Base-by-base conservation (phyloP, 2,329 filamentous ascomycete genomes). In the Pseudocercospora eumusae region DNA sequence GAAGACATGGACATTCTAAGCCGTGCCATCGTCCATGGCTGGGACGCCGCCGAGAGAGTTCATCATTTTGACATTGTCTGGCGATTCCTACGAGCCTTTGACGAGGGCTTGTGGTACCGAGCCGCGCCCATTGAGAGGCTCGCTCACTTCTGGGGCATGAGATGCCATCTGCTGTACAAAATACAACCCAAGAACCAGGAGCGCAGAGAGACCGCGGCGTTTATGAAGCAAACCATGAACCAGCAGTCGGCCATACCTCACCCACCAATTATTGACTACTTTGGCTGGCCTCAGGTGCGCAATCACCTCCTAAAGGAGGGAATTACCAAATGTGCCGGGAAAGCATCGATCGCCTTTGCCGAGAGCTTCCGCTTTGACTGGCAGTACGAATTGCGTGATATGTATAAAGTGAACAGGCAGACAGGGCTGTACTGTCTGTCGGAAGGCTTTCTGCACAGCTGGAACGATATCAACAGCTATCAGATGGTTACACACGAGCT, bases 21-120 rank as follows among this genome's bases (percentile, higher is more conserved):
- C 27, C 62, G 66, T 11, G 63, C 66, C 11, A 66, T 68, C 18
- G 36, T 64, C 2, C 40, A 53, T 10, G 66, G 66, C 45, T 67
- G 66, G 66, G 66, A 68, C 28, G 64, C 64, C 10, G 63, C 66
- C 3, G 66, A 67, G 47, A 60, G 64, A 21, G 55, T 68, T 11
- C 66, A 68, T 42, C 66, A 68, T 45, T 67, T 68, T 45, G 66
- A 68, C 60, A 67, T 68, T 33, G 66, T 63, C 23, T 68, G 66
- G 66, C 63, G 66, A 5, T 67, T 67, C 31, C 56, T 68, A 18
- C 60, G 66, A 20, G 66, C 66, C 9, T 63, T 65, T 42, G 66
- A 68, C 36, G 66, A 68, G 42, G 66, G 66, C 6, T 54, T 68
- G 18, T 68, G 66, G 66, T 65, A 66, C 36, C 62, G 66, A 9